Base-by-base conservation (phyloP, 257 asterid species). In the Fraxinus quadrangulata region DNA sequence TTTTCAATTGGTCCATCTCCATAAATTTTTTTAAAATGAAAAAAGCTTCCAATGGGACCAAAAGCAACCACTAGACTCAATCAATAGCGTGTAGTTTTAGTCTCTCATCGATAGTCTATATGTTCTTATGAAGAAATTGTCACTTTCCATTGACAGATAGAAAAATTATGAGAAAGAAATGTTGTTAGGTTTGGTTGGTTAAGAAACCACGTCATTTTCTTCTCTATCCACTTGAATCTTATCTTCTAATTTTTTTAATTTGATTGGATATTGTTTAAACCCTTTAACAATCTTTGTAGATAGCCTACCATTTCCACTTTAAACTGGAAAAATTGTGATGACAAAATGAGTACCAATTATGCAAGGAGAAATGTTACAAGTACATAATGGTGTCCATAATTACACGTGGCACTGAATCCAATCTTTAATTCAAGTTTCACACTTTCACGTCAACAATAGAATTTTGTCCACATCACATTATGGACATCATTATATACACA, bases 121-220 rank as follows among this genome's bases (percentile, higher is more conserved):
- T n/a, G 74, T 33, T 81, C 61, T 19, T 37, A 73, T 34, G 65
- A 68, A 75, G 78, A 79, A 79, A 47, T 75, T 11, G 79, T 82
- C 82, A 34, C 77, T 86, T 77, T 78, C 83, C 51, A 75, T 31
- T 74, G 81, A 80, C 72, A 67, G 65, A 67, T 79, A 40, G 74
- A 65, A 75, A 78, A 73, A 70, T 70, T 82, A 84, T 78, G 74
- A 68, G 76, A 75, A 83, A 79, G 71, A 85, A 82, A 71, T 49
- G 16, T 66, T 72, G 86, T 81, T 84, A 80, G 88, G 90, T 81
- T 30, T 9, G 83, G 81, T 84, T 81, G 86, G 88, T 82, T 66
- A 81, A 39, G 71, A 59, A 83, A 36, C 61, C 34, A 70, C 67
- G 72, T 80, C 42, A 79, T 77, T 77, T 71, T 77, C 72, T 73